A percentile compares a stretch with the other conserved stretches of the same genome.
Evolutionary conservation across 768 basidiomycete genomes (phyloP).

Genomic region (Rhodotorula graminis): DNA sequence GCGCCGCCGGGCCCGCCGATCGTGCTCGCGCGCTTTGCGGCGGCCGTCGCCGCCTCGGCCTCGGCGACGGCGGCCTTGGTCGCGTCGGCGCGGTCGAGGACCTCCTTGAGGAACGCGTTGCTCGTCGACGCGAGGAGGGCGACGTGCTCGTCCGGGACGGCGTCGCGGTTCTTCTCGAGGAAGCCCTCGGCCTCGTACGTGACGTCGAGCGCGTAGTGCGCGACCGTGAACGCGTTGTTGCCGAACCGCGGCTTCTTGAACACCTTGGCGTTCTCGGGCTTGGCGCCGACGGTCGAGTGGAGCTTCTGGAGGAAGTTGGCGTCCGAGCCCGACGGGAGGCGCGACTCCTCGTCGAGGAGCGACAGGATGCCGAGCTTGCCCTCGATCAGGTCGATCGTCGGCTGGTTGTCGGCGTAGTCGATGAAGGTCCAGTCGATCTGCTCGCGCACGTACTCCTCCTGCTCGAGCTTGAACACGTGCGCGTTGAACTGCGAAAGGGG

Average conservation of each 20-base stretch:
- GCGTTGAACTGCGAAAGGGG: constrained; percentile 78
- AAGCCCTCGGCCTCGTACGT: constrained; percentile 98
- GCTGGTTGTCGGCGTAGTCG: constrained; percentile 92
- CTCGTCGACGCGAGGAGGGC: constrained; percentile 74
- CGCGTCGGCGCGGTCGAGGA: constrained; percentile 78
- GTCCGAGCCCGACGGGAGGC: constrained; percentile 87
- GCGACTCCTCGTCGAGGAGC: constrained; percentile 94
- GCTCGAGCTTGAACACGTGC: constrained; percentile 97
- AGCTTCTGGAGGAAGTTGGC: constrained; percentile 88
- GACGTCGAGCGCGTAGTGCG: constrained; percentile 96
- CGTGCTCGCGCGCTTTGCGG: constrained; percentile 40
- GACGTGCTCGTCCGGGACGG: constrained; percentile 98
- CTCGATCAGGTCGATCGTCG: constrained; percentile 97
- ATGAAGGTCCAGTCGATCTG: constrained; percentile 99
- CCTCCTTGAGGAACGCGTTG: constrained; percentile 90
- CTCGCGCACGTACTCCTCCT: constrained; percentile 98
- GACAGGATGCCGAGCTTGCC: constrained; percentile 92
- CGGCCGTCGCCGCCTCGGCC: constrained; percentile 42
- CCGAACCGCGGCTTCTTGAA: constrained; percentile 99
- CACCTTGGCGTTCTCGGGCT: constrained; percentile 75
- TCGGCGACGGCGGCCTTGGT: constrained; percentile 67
- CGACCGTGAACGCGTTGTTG: constrained; percentile 92
- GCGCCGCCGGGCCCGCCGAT: constrained; percentile 39
- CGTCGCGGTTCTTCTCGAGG: constrained; percentile 97
- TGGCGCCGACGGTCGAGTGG: constrained; percentile 67